phyloP scores from a whole-genome alignment of 192 early-diverging fungal genomes.

The Lunasporangiospora selenospora region DNA sequence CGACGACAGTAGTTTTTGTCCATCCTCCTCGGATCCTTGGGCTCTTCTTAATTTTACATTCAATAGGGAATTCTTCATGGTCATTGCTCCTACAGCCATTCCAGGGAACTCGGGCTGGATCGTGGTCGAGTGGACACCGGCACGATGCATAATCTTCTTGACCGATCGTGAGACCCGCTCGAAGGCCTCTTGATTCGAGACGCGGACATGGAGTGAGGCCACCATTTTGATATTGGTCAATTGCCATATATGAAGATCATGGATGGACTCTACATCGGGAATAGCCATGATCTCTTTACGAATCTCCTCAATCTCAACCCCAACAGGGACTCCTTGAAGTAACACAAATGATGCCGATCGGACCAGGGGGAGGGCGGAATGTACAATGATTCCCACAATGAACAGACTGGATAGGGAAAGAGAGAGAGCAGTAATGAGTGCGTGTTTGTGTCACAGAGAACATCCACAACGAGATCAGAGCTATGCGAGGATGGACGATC shows the following conservation, averaged over 20 bases:
- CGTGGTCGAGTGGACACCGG: conserved; percentile 88
- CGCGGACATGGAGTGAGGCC: conserved; percentile 82
- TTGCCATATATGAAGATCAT: conserved; percentile 95
- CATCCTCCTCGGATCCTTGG: too few relatives aligned
- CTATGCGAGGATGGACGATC: too few relatives aligned
- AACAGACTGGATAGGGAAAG: conserved; percentile 45
- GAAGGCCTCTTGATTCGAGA: conserved; percentile 67
- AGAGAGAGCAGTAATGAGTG: neutral
- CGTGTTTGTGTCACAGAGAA: too few relatives aligned
- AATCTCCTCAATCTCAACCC: conserved; percentile 69
- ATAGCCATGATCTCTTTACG: conserved; percentile 65
- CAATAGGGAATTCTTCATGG: too few relatives aligned
- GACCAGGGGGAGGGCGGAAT: conserved; percentile 55
- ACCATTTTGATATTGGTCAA: conserved; percentile 84
- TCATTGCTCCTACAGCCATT: too few relatives aligned
- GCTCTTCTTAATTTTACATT: too few relatives aligned
- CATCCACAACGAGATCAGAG: too few relatives aligned
- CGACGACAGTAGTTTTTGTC: too few relatives aligned
- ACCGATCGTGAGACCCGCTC: conserved; percentile 75
- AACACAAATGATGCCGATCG: conserved; percentile 76
- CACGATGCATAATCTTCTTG: conserved; percentile 77
- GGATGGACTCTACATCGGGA: conserved; percentile 74
- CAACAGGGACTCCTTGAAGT: conserved; percentile 79
- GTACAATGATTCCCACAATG: conserved; percentile 69
- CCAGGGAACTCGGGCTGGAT: conserved; percentile 87